Percentiles rank a stretch among this genome's conserved stretches.
phyloP scores from a whole-genome alignment of 2,329 filamentous ascomycete genomes.

The Xylariaceae sp. region DNA sequence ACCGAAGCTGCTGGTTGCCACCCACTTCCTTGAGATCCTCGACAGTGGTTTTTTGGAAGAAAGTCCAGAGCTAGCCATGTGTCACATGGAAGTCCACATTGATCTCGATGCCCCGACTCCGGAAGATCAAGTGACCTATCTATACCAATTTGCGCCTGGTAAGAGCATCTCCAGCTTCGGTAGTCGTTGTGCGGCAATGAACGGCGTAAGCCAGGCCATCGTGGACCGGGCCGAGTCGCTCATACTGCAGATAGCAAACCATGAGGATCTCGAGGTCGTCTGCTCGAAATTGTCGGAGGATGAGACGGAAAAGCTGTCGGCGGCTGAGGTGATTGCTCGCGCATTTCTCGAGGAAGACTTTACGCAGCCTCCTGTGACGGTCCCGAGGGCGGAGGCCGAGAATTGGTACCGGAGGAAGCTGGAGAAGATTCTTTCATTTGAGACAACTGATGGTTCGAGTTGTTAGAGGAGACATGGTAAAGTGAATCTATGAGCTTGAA shows the following conservation, averaged over 20 bases:
- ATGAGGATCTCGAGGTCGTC: slow-evolving; percentile 69
- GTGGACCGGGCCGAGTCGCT: slow-evolving; percentile 73
- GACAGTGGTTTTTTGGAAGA: slow-evolving; percentile 53
- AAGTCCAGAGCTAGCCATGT: slow-evolving; percentile 51
- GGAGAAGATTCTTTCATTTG: slow-evolving; percentile 20
- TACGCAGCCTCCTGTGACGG: slow-evolving; percentile 13
- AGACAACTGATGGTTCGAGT: neutral
- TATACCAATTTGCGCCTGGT: slow-evolving; percentile 66
- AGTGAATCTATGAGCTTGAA: neutral
- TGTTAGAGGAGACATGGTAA: neutral
- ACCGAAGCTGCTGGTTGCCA: slow-evolving; percentile 57
- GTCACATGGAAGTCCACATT: slow-evolving; percentile 66
- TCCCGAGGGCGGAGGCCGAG: slow-evolving; percentile 5
- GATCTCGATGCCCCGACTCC: slow-evolving; percentile 45
- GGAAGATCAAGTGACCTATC: slow-evolving; percentile 63
- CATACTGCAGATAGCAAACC: slow-evolving; percentile 59
- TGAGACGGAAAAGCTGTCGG: slow-evolving; percentile 62
- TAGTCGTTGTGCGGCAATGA: slow-evolving; percentile 76
- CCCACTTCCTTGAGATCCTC: slow-evolving; percentile 68
- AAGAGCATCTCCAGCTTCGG: slow-evolving; percentile 79
- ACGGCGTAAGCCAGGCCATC: slow-evolving; percentile 69
- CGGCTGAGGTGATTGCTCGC: slow-evolving; percentile 59
- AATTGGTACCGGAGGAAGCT: slow-evolving; percentile 27
- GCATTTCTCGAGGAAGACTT: slow-evolving; percentile 48
- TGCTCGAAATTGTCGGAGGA: slow-evolving; percentile 61